Evolutionary conservation across 306 rosid species (phyloP).

Genomic region (Cucurbita moschata): DNA sequence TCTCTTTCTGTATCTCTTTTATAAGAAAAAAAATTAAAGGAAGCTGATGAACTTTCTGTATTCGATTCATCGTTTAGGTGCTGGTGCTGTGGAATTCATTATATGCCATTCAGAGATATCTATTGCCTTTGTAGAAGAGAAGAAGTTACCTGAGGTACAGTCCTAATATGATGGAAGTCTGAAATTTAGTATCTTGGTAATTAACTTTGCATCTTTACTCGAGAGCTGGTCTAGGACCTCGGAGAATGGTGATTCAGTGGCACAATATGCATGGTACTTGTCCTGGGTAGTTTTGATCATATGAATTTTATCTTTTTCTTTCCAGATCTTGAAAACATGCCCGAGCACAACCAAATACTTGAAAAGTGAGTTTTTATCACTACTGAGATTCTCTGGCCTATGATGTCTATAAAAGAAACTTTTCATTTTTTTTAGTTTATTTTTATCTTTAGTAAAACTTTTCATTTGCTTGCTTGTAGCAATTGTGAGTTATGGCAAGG

Average conservation of each 20-base stretch:
- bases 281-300: neutral
- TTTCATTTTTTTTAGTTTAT: neutral
- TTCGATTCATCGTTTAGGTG: slow-evolving; percentile 34
- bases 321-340: slow-evolving; percentile 77
- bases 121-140: slow-evolving; percentile 69
- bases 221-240: neutral
- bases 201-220: neutral
- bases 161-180: neutral
- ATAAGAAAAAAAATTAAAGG: neutral
- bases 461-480: slow-evolving; percentile 23
- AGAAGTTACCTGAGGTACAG: slow-evolving; percentile 73
- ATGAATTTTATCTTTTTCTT: slow-evolving; percentile 2
- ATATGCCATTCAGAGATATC: slow-evolving; percentile 78
- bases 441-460: neutral
- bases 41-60: neutral
- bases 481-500: slow-evolving; percentile 88
- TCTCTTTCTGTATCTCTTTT: neutral
- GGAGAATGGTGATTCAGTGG: neutral
- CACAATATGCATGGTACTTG: neutral
- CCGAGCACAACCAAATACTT: slow-evolving; percentile 50
- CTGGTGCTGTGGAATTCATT: slow-evolving; percentile 79
- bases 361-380: slow-evolving; percentile 38
- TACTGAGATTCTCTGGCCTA: slow-evolving; percentile 11
- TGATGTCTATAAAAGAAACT: neutral
- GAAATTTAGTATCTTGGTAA: neutral